Evolutionary conservation across 176 grass and related monocot species (phyloP).

Genomic region (Typha latifolia): DNA sequence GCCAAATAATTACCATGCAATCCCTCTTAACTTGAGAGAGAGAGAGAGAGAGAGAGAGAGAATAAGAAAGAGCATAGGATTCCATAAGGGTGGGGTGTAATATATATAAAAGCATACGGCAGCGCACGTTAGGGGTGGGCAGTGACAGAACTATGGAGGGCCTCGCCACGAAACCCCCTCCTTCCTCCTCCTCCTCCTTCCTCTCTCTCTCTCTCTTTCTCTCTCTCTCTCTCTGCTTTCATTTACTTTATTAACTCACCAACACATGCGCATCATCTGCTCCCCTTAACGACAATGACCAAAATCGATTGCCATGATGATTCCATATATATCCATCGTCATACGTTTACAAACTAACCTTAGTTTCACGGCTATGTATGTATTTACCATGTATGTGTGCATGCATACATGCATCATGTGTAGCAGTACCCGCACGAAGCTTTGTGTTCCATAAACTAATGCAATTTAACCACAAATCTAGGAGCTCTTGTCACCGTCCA

Average conservation of each 20-base stretch:
- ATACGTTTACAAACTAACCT: neutral
- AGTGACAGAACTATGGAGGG: slow-evolving; percentile 39
- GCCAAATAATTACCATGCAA: too few relatives aligned
- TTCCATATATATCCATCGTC: neutral
- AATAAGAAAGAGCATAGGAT: slow-evolving; percentile 25
- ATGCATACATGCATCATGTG: neutral
- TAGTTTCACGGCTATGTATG: slow-evolving; percentile 1
- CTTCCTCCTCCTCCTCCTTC: neutral
- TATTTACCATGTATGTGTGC: slow-evolving; percentile 5
- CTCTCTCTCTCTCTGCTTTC: too few relatives aligned
- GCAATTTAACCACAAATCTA: slow-evolving; percentile 24
- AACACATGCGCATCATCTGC: too few relatives aligned
- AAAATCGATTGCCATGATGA: neutral
- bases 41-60: neutral
- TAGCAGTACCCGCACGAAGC: too few relatives aligned
- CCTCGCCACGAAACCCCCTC: slow-evolving; percentile 9
- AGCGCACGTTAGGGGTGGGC: slow-evolving; percentile 40
- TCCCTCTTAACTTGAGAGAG: neutral
- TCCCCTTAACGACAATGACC: too few relatives aligned
- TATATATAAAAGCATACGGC: slow-evolving; percentile 19
- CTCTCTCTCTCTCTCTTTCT: too few relatives aligned
- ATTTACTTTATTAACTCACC: too few relatives aligned
- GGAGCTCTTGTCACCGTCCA: slow-evolving; percentile 13
- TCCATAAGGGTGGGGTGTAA: slow-evolving; percentile 1
- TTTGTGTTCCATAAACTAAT: slow-evolving; percentile 10